These are phyloP conservation scores for Penicillium sp. DNA, from an alignment of 2,329 filamentous ascomycete genomes.

Conservation along the genomic window DNA sequence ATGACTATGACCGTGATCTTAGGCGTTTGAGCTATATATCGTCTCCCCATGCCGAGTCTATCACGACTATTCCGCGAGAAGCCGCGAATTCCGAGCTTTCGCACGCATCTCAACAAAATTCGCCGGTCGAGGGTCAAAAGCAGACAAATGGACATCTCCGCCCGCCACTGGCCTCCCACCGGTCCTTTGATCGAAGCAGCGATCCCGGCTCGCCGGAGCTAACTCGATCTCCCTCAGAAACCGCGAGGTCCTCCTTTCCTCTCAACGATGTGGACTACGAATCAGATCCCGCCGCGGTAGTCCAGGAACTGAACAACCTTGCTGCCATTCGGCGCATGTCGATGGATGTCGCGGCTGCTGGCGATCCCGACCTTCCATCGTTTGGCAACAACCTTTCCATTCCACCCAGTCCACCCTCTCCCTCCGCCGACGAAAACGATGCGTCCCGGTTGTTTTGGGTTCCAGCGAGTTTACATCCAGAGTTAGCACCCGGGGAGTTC, in stretches of 20 bases:
- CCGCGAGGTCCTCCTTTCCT: constrained; percentile 64
- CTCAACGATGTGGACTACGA: constrained; percentile 87
- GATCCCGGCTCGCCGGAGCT: constrained; percentile 57
- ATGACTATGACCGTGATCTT: constrained; percentile 64
- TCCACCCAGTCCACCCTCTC: constrained; percentile 44
- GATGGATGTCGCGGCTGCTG: constrained; percentile 75
- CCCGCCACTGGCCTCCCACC: constrained; percentile 23
- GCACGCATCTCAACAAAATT: constrained; percentile 31
- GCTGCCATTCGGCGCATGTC: constrained; percentile 90
- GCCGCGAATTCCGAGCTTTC: constrained; percentile 30
- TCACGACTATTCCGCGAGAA: constrained; percentile 40
- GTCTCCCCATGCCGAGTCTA: constrained; percentile 47
- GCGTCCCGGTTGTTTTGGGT: constrained; percentile 92
- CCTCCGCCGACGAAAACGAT: constrained; percentile 73
- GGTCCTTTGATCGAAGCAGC: constrained; percentile 43
- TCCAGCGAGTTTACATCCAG: constrained; percentile 88
- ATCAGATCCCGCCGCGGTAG: constrained; percentile 83
- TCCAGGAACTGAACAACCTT: constrained; percentile 88
- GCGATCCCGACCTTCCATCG: constrained; percentile 58
- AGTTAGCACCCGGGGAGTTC: constrained; percentile 93
- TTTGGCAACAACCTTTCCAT: constrained; percentile 42
- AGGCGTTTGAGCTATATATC: constrained; percentile 76
- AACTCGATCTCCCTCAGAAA: constrained; percentile 55
- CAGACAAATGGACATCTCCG: constrained; percentile 36
- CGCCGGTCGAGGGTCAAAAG: constrained; percentile 34